Evolutionary conservation across 2,329 filamentous ascomycete species (phyloP).

Genomic region (Ascocoryne sarcoides): DNA sequence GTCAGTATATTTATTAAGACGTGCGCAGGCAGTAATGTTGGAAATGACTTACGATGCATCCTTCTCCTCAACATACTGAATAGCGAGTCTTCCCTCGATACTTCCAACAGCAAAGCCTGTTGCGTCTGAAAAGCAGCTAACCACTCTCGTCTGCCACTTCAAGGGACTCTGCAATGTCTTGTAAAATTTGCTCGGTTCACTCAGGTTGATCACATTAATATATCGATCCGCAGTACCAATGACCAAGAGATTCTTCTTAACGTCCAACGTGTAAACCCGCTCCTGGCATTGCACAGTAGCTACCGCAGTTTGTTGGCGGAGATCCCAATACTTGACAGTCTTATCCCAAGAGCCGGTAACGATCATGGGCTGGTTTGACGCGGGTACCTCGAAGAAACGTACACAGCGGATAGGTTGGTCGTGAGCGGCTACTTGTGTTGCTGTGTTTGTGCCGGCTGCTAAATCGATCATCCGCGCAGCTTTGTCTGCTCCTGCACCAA

Average conservation of each 20-base stretch:
- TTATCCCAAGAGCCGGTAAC: slow-evolving; percentile 92
- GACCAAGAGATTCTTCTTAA: slow-evolving; percentile 79
- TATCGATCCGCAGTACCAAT: slow-evolving; percentile 90
- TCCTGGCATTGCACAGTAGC: slow-evolving; percentile 62
- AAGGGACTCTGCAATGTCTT: slow-evolving; percentile 93
- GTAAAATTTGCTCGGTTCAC: slow-evolving; percentile 83
- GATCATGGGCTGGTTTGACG: slow-evolving; percentile 62
- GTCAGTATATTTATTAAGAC: too few relatives aligned
- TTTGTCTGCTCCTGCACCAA: slow-evolving; percentile 85
- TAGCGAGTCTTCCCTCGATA: slow-evolving; percentile 94
- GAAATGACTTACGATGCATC: slow-evolving; percentile 53
- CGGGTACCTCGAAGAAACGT: slow-evolving; percentile 63
- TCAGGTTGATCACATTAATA: slow-evolving; percentile 90
- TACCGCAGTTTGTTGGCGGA: slow-evolving; percentile 56
- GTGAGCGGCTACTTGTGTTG: slow-evolving; percentile 70
- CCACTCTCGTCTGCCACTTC: slow-evolving; percentile 95
- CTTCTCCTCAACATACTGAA: slow-evolving; percentile 97
- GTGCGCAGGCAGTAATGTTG: not conserved
- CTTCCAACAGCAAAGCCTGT: slow-evolving; percentile 90
- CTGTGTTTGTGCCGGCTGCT: slow-evolving; percentile 48
- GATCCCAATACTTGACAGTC: slow-evolving; percentile 83
- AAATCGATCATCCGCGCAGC: slow-evolving; percentile 83
- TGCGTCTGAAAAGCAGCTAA: slow-evolving; percentile 90
- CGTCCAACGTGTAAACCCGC: slow-evolving; percentile 84
- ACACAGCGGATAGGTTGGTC: slow-evolving; percentile 74